Evolutionary conservation across 495 filamentous ascomycete genomes (phyloP).

Genomic region (Aspergillus avenaceus): DNA sequence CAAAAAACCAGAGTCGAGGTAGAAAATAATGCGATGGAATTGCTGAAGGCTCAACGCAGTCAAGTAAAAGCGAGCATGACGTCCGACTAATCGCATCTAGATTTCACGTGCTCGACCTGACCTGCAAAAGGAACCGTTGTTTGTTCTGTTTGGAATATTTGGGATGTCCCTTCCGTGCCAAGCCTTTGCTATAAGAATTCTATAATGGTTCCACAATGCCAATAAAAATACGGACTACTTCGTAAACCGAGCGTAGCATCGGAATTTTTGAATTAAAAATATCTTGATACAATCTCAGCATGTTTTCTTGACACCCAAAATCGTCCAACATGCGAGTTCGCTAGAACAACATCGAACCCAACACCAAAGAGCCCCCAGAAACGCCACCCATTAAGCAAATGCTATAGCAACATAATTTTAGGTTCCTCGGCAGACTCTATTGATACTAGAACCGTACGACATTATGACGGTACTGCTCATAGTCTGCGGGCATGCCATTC

Average conservation of each 20-base stretch:
- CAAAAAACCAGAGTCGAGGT: neutral
- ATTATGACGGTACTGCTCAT: slow-evolving; percentile 34
- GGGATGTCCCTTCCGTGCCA: slow-evolving; percentile 12
- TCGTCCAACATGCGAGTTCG: neutral
- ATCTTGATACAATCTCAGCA: neutral
- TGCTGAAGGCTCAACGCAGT: neutral
- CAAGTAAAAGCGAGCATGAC: slow-evolving; percentile 4
- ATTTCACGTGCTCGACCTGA: neutral
- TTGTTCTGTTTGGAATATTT: slow-evolving; percentile 21
- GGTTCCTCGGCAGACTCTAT: too few species aligned
- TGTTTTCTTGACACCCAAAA: neutral
- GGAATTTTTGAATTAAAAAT: too few species aligned
- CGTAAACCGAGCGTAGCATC: too few species aligned
- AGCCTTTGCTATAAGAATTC: slow-evolving; percentile 7
- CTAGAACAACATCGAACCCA: neutral
- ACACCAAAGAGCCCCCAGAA: slow-evolving; percentile 10
- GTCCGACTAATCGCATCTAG: neutral
- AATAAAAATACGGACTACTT: too few species aligned
- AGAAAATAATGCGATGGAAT: too few species aligned
- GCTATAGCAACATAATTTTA: too few species aligned
- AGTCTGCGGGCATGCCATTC: slow-evolving; percentile 47
- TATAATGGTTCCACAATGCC: too few species aligned
- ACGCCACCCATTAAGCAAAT: slow-evolving; percentile 15
- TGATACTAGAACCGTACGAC: too few species aligned
- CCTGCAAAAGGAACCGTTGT: slow-evolving; percentile 9